Evolutionary conservation across 2,329 filamentous ascomycete species (phyloP), one percentile per base, ranked within the genome.

Genomic region (Colletotrichum siamense): DNA sequence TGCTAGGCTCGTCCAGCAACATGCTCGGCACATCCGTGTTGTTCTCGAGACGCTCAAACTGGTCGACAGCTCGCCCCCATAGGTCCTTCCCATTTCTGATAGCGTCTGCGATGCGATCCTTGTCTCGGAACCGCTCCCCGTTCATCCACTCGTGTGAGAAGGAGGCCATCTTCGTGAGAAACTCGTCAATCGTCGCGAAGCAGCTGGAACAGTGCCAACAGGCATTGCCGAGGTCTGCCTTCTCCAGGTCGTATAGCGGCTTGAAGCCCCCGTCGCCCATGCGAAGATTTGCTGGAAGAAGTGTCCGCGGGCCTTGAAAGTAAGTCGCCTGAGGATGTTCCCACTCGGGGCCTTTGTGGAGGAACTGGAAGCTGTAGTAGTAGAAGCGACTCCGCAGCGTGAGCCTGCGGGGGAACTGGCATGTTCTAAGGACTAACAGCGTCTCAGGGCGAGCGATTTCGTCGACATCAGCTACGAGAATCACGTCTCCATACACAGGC

Each of bases 191-290:
- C 0, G 89, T 92, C 18, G 86, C 83, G 80, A 92, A 92, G 83
- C 92, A 93, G 72, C 86, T 90, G 65, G 89, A 91, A 84, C 91
- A 93, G 81, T 93, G 91, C 92, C 92, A 93, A 1, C 84, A 88
- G 0, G 90, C 89, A 78, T 91, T 84, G 2, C 86, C 77, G 1
- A 86, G 80, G 44, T 83, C 83, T 3, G 85, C 63, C 7, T 86
- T 86, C 62, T 67, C 76, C 36, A 69, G 59, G n/a, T 73, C 73
- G 12, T 69, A 68, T 7, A 73, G 49, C 7, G 73, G 68, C 59
- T 76, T 77, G 61, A 69, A 76, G 26, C 76, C 76, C 7, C 76
- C 76, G 22, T 77, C 69, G n/a, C 76, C 76, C 79, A 87, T 87
- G 26, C 91, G 88, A 61, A 93, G 84, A 79, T 91, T 87, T 30